Base-by-base conservation (phyloP, 495 filamentous ascomycete genomes). In the Rostrohypoxylon terebratum region DNA sequence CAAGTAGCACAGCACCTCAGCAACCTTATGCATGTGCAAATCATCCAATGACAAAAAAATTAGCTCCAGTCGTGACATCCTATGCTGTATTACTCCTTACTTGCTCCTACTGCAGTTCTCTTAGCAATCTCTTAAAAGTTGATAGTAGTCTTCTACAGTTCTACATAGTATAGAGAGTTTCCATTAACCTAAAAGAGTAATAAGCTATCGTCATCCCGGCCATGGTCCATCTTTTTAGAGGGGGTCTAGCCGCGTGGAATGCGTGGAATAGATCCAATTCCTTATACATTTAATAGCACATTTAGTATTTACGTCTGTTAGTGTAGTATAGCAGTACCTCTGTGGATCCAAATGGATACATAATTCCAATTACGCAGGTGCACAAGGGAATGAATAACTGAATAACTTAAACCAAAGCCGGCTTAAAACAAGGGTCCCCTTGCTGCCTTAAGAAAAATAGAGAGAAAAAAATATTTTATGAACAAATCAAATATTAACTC, bases 181-280 rank as follows among this genome's bases (percentile, higher is more conserved):
- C 20, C 28, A 72, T 59, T 73, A 73, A 61, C 64, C 54, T 36
- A n/a, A 73, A 60, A 40, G 70, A 65, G 70, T 59, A 73, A 68
- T 55, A 73, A 64, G 60, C 50, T 73, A 73, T 68, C 64, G 69
- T 72, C 69, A 68, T 72, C 58, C 18, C 3, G 59, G 69, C 40
- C 59, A 51, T 44, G 48, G 36, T 18, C 63, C 57, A 59, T 59
- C 44, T 64, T 50, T 50, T 31, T 61, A n/a, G 64, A 53, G 31
- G 38, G 38, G 68, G 68, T 59, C 61, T 60, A 64, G 50, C 38
- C 62, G 62, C 62, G 48, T 33, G 11, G 47, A 25, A 42, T 42
- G 28, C 28, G 28, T 28, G 28, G 28, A 28, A 28, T 28, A 28
- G 28, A 28, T 28, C 28, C 6, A 20, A 20, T 20, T 1, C 45